Evolutionary conservation across 2,329 filamentous ascomycete genomes (phyloP), one percentile per base, ranked within the genome.

Genomic region (Ophiocordyceps sinensis): DNA sequence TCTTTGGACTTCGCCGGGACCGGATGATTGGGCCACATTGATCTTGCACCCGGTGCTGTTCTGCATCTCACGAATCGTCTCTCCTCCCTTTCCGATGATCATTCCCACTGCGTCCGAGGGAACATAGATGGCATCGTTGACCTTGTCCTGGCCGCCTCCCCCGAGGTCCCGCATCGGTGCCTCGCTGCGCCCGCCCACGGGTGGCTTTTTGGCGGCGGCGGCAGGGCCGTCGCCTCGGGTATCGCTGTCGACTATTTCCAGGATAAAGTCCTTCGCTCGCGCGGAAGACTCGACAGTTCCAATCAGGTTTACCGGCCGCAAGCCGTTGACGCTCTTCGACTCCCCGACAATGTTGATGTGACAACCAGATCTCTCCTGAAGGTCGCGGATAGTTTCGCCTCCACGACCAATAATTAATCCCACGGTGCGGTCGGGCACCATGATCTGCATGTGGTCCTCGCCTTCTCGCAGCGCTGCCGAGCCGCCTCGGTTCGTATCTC

Each of bases 261-360:
- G 78, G 50, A 94, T 94, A 46, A 89, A 67, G 49, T 91, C 83
- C 63, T 91, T 89, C 32, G 87, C 87, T 47, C 77, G 74, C 37
- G 77, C 77, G 38, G 85, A 82, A 40, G 85, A 80, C 52, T 80
- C 74, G 35, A 75, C 75, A 35, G 79, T 79, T 44, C 87, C 87
- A 50, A 94, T 94, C 38, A 94, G 71, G 57, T 94, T 94, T 47
- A 94, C 86, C 26, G 88, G 87, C 39, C 87, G 79, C 46, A 94
- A 69, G 36, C 87, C 87, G 55, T 93, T 93, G 49, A 94, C 75
- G 56, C 85, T 94, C 70, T 94, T 93, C 50, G 85, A 85, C 64
- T 94, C 87, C 52, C 84, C 84, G 34, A 94, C 85, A 54, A 94
- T 94, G 60, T 94, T 94, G 59, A 94, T 86, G 60, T 94, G 88